A percentile compares a stretch with the other conserved stretches of the same genome.
These are phyloP conservation scores for Alternaria gansuensis DNA, from an alignment of 2,329 filamentous ascomycete species.

Conservation along the genomic window DNA sequence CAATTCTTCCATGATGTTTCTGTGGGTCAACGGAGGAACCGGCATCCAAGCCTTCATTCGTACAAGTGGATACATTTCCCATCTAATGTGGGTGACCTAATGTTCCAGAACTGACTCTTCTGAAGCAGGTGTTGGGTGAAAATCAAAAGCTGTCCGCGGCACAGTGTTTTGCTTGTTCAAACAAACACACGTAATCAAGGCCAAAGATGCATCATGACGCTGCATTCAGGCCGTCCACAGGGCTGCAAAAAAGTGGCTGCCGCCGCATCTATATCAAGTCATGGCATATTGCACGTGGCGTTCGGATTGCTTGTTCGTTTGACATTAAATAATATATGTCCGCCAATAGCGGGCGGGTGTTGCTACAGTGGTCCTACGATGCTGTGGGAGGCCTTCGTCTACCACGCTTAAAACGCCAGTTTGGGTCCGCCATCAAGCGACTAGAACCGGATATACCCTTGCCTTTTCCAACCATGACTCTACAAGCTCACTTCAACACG, in stretches of 20 bases:
- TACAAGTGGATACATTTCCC: neutral
- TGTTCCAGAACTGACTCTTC: neutral
- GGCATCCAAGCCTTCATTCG: conserved; percentile 5
- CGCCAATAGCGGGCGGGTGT: conserved; percentile 42
- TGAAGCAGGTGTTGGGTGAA: neutral
- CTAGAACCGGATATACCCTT: conserved; percentile 41
- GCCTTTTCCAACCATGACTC: conserved; percentile 36
- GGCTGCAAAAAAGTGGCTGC: conserved; percentile 10
- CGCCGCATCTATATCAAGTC: neutral
- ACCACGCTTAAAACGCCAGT: conserved; percentile 46
- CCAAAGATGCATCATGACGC: neutral
- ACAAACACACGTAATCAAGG: neutral
- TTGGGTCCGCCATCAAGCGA: conserved; percentile 37
- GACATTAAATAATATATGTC: conserved; percentile 46
- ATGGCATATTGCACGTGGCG: neutral
- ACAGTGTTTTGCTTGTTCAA: neutral
- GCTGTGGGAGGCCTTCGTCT: conserved; percentile 39
- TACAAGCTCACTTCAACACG: conserved; percentile 55
- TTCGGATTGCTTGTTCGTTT: conserved; percentile 30
- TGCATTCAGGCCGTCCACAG: conserved; percentile 7
- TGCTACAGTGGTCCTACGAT: conserved; percentile 43
- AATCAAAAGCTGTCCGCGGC: neutral
- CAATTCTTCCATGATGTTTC: conserved; percentile 1
- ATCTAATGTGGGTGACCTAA: neutral
- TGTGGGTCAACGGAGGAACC: neutral